Conservation (phyloP, 371 early-diverging fungal genomes). For the Phascolomyces articulosus region DNA sequence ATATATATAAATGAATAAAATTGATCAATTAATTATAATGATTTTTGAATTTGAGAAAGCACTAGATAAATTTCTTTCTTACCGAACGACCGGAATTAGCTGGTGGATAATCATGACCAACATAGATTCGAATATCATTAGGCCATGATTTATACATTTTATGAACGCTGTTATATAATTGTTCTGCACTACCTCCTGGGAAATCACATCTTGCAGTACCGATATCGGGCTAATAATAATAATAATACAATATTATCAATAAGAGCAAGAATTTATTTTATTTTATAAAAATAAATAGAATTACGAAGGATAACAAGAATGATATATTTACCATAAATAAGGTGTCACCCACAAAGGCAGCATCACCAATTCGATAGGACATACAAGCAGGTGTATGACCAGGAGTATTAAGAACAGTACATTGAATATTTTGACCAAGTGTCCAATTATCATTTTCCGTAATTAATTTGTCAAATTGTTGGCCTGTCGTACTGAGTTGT, state of each 20-base stretch:
- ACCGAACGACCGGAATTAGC: slow-evolving; percentile 24
- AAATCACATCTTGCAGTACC: slow-evolving; percentile 56
- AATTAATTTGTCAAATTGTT: slow-evolving; percentile 40
- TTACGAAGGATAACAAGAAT: not conserved
- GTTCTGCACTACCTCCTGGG: slow-evolving; percentile 49
- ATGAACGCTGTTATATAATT: slow-evolving; percentile 45
- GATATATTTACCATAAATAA: slow-evolving; percentile 44
- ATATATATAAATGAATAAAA: not conserved
- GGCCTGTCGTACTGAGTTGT: slow-evolving; percentile 29
- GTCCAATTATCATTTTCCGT: slow-evolving; percentile 33
- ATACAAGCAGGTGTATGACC: slow-evolving; percentile 55
- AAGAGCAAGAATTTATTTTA: too few species aligned
- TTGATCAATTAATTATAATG: too few species aligned
- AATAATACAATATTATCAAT: not conserved
- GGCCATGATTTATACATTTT: slow-evolving; percentile 45
- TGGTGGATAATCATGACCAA: slow-evolving; percentile 53
- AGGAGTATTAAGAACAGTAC: slow-evolving; percentile 39
- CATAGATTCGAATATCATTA: slow-evolving; percentile 48
- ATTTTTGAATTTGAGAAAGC: too few species aligned
- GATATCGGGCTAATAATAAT: slow-evolving; percentile 41
- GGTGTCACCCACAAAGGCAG: slow-evolving; percentile 52
- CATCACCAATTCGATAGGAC: slow-evolving; percentile 49
- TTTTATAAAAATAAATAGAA: too few species aligned
- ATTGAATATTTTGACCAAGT: slow-evolving; percentile 44
- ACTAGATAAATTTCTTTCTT: too few species aligned